Evolutionary conservation across 495 filamentous ascomycete species (phyloP), one percentile per base, ranked within the genome.

Genomic region (Penicillium argentinense): DNA sequence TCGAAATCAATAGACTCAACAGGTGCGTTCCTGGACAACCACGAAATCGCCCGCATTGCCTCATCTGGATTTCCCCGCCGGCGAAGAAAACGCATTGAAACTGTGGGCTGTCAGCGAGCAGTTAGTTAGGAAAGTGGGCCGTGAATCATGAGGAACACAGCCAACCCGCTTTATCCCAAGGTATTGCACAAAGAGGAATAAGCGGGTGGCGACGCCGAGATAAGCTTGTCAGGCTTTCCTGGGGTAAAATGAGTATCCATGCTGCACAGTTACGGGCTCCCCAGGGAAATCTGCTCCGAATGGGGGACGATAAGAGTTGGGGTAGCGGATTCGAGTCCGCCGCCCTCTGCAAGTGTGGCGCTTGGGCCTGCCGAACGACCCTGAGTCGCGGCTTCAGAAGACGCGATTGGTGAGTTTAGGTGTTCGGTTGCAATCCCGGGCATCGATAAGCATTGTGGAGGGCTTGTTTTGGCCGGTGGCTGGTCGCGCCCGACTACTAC

Each of bases 61-160:
- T 1, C 42, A 62, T 6, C 41, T 54, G 4, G 61, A 66, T 17
- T 64, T 71, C 12, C 68, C 69, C 3, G 42, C 36, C 0, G 66
- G 71, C 14, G 55, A 63, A 14, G 60, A 63, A 17, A 63, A 56
- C 21, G 73, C 72, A 3, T 47, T 57, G 17, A 68, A 59, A 33
- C 46, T 81, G 9, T 80, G 77, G 77, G 62, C 54, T 32, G 32
- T 74, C 32, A 81, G 77, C 42, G 73, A 79, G 53, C 53, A 71
- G 34, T 51, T 80, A 18, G 64, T 80, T 0, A 6, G 28, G n/a
- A n/a, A n/a, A n/a, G n/a, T n/a, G n/a, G n/a, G n/a, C n/a, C n/a
- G n/a, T n/a, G n/a, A n/a, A n/a, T n/a, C n/a, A n/a, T n/a, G n/a
- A n/a, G n/a, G n/a, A n/a, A n/a, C n/a, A n/a, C n/a, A n/a, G n/a